Percentiles rank a stretch among this genome's conserved stretches.
Evolutionary conservation across 306 rosid species (phyloP).

Genomic region (Lithocarpus polystachyus): DNA sequence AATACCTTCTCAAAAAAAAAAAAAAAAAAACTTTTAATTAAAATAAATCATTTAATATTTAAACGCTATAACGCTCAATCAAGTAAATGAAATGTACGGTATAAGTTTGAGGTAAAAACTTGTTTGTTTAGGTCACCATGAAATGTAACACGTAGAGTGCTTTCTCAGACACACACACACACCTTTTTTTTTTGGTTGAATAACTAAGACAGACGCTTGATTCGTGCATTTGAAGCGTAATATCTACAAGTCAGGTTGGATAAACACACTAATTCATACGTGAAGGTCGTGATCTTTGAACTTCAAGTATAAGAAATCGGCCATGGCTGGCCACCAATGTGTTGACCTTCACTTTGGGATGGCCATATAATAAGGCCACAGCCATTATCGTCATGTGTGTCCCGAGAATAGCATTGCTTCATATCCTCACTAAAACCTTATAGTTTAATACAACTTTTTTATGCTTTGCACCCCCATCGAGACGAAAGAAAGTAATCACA

Average conservation of each 20-base stretch:
- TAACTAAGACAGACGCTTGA: constrained; percentile 10
- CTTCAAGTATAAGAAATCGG: background rate
- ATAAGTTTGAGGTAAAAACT: too few species aligned
- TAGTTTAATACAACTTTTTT: background rate
- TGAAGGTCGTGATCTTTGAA: background rate
- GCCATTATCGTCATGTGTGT: too few species aligned
- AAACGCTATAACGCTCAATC: too few species aligned
- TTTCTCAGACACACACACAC: constrained; percentile 26
- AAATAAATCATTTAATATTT: too few species aligned
- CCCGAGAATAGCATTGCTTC: background rate
- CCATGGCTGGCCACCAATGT: background rate
- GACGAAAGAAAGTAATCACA: background rate
- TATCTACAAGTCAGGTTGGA: constrained; percentile 10
- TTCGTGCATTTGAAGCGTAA: constrained; percentile 22
- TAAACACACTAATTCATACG: too few species aligned
- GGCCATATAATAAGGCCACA: background rate
- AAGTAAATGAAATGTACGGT: background rate
- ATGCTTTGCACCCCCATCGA: background rate
- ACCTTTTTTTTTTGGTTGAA: background rate
- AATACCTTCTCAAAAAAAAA: too few species aligned
- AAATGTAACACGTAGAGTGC: background rate
- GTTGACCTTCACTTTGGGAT: background rate
- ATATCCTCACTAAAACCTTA: background rate
- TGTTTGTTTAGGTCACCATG: background rate
- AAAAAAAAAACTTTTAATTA: too few species aligned